Conservation (phyloP, 2,329 filamentous ascomycete genomes). For the Lachnellula cervina region DNA sequence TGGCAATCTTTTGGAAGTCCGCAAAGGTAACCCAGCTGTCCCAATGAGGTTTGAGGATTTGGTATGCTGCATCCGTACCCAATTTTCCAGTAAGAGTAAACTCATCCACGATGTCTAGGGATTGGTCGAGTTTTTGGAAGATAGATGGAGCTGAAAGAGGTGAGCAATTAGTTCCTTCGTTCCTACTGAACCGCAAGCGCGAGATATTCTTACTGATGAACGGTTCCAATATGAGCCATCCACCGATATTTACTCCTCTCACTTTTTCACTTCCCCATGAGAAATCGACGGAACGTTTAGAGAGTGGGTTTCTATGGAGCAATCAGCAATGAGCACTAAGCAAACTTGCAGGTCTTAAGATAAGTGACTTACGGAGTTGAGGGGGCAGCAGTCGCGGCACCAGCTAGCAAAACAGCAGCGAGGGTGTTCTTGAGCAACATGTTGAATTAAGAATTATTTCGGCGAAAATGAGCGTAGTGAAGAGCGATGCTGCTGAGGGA, state of each 20-base stretch:
- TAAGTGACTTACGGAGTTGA: not conserved
- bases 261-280: constrained; percentile 45
- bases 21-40: constrained; percentile 29
- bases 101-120: constrained; percentile 31
- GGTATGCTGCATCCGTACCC: constrained; percentile 40
- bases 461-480: not conserved
- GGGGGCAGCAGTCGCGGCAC: constrained; percentile 8
- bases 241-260: constrained; percentile 36
- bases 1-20: constrained; percentile 53
- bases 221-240: constrained; percentile 29
- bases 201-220: constrained; percentile 7
- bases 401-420: constrained; percentile 12
- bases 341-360: not conserved
- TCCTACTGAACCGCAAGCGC: not conserved
- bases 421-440: constrained; percentile 18
- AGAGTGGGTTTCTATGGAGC: constrained; percentile 7
- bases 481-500: constrained; percentile 2
- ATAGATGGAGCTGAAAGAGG: constrained; percentile 41
- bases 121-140: constrained; percentile 37
- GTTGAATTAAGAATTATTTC: constrained; percentile 5
- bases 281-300: constrained; percentile 36
- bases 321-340: not conserved
- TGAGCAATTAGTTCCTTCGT: not conserved
- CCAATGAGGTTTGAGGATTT: constrained; percentile 49
- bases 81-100: constrained; percentile 38